Evolutionary conservation across 371 early-diverging fungal genomes (phyloP).

Genomic region (Mortierella polycephala): DNA sequence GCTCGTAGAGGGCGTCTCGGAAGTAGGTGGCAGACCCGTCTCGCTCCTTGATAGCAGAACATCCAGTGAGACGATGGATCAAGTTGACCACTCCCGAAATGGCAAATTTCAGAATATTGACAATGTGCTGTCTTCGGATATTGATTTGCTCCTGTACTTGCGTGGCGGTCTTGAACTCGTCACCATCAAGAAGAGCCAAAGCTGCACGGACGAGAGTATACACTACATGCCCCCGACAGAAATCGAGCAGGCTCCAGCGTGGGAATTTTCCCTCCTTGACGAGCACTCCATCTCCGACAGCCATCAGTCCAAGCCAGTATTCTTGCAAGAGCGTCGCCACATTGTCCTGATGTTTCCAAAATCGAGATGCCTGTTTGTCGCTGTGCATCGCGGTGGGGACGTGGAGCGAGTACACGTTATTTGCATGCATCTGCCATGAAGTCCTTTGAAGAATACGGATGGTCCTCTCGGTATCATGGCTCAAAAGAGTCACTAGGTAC

Average conservation of each 20-base stretch:
- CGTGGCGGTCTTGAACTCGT: constrained; percentile 13
- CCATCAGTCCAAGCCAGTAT: constrained; percentile 23
- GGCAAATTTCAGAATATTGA: constrained; percentile 22
- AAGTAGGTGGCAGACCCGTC: not conserved
- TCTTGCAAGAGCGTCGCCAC: constrained; percentile 19
- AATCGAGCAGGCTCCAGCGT: constrained; percentile 4
- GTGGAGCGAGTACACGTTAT: not conserved
- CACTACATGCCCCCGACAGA: constrained; percentile 33
- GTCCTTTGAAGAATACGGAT: constrained; percentile 31
- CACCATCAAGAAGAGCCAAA: constrained; percentile 2
- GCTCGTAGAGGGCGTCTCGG: constrained; percentile 10
- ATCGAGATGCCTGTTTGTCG: constrained; percentile 6
- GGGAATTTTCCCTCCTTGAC: constrained; percentile 13
- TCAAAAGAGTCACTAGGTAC: constrained; percentile 24
- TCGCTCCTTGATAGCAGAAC: constrained; percentile 26
- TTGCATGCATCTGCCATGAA: constrained; percentile 10
- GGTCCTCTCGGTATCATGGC: constrained; percentile 27
- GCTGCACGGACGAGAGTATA: constrained; percentile 20
- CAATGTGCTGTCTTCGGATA: not conserved
- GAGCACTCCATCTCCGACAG: constrained; percentile 23
- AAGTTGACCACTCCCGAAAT: constrained; percentile 21
- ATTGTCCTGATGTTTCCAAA: constrained; percentile 18
- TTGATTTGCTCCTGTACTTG: not conserved
- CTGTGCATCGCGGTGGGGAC: constrained; percentile 14
- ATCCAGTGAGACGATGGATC: constrained; percentile 18